phyloP scores from a whole-genome alignment of 2,329 filamentous ascomycete genomes.

The Aspergillus aculeatinus region DNA sequence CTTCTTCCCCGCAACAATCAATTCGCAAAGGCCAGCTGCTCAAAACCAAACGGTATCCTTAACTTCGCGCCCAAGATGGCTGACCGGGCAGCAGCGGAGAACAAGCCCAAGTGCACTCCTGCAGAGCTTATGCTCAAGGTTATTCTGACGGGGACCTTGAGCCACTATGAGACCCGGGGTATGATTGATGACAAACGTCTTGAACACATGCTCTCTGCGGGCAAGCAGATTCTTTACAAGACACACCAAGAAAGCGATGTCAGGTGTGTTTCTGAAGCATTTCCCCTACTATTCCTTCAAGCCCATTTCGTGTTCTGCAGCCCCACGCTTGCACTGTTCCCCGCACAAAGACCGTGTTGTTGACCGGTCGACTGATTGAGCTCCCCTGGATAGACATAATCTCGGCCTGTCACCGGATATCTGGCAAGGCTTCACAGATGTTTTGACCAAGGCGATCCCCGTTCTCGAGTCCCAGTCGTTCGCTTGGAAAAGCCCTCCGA shows the following conservation, averaged over 20 bases:
- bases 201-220: constrained; percentile 57
- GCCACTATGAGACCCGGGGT: constrained; percentile 60
- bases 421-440: constrained; percentile 59
- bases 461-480: constrained; percentile 63
- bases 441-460: constrained; percentile 60
- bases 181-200: constrained; percentile 61
- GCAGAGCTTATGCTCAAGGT: constrained; percentile 50
- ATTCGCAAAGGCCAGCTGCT: constrained; percentile 1
- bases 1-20: neutral
- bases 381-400: constrained; percentile 47
- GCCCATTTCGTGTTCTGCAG: neutral
- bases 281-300: neutral
- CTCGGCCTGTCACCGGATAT: constrained; percentile 57
- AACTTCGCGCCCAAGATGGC: constrained; percentile 29
- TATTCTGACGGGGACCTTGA: constrained; percentile 48
- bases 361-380: neutral
- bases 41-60: neutral
- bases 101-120: constrained; percentile 44
- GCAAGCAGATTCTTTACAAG: constrained; percentile 60
- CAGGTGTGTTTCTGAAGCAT: constrained; percentile 34
- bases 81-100: constrained; percentile 27
- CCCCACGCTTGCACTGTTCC: too few relatives aligned
- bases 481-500: constrained; percentile 57
- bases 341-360: too few relatives aligned
- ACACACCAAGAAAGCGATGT: constrained; percentile 58